These are phyloP conservation scores for Flaveria ramosissima DNA, from an alignment of 129 eudicot genomes.

Conservation along the genomic window DNA sequence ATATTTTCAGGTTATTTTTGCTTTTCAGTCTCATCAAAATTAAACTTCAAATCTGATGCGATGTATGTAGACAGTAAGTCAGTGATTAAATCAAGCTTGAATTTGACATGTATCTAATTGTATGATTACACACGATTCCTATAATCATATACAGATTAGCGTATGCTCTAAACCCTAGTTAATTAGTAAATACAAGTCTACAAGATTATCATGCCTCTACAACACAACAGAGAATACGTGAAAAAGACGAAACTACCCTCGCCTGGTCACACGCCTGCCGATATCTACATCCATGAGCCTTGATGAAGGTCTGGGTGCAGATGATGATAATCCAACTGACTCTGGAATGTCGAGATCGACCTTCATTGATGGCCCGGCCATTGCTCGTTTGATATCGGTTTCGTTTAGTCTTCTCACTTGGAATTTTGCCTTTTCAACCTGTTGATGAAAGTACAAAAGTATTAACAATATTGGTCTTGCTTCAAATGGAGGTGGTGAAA, in stretches of 20 bases:
- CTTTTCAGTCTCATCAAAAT: too few species aligned
- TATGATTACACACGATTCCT: slow-evolving; percentile 9
- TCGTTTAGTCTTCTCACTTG: slow-evolving; percentile 68
- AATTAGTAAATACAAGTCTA: not conserved
- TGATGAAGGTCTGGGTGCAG: slow-evolving; percentile 52
- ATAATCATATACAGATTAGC: slow-evolving; percentile 10
- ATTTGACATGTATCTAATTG: not conserved
- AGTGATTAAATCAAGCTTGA: not conserved
- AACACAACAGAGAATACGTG: slow-evolving; percentile 18
- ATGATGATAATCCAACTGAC: slow-evolving; percentile 65
- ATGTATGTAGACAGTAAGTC: not conserved
- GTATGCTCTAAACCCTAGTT: slow-evolving; percentile 5
- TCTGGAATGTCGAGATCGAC: slow-evolving; percentile 96
- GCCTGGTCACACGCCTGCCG: slow-evolving; percentile 64
- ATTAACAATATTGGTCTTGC: not conserved
- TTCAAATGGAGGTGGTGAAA: not conserved
- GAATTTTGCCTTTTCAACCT: slow-evolving; percentile 64
- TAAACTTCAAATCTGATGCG: not conserved
- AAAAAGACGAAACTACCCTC: slow-evolving; percentile 29
- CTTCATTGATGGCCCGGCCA: slow-evolving; percentile 62
- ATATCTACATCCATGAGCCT: slow-evolving; percentile 74
- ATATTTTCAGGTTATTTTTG: too few species aligned
- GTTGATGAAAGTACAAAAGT: slow-evolving; percentile 9
- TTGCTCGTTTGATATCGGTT: slow-evolving; percentile 66
- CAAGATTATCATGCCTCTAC: slow-evolving; percentile 23